Evolutionary conservation across 345 rosid species (phyloP).

Genomic region (Brassica incana): DNA sequence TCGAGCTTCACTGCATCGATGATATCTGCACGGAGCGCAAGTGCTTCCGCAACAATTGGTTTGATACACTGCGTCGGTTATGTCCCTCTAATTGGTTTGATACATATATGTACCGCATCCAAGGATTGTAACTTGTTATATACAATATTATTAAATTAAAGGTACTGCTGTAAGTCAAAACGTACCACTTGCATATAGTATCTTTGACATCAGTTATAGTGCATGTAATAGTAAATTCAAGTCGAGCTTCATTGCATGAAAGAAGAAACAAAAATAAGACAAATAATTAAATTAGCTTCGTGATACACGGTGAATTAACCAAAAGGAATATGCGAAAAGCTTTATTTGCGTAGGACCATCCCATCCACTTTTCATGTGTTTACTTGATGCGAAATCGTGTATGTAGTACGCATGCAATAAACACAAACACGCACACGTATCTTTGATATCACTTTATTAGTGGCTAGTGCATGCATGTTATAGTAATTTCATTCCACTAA

Average conservation of each 20-base stretch:
- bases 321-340: slow-evolving; percentile 11
- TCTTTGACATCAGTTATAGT: slow-evolving; percentile 20
- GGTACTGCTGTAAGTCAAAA: slow-evolving; percentile 27
- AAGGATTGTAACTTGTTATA: slow-evolving; percentile 12
- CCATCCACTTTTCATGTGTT: slow-evolving; percentile 18
- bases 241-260: not conserved
- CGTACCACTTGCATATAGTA: slow-evolving; percentile 9
- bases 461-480: slow-evolving; percentile 8
- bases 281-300: not conserved
- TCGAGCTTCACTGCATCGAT: too few relatives aligned
- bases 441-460: not conserved
- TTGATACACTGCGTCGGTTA: too few relatives aligned
- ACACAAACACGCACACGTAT: not conserved
- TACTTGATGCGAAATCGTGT: slow-evolving; percentile 13
- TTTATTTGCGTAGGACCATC: slow-evolving; percentile 22
- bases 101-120: slow-evolving; percentile 7
- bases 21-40: too few relatives aligned
- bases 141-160: not conserved
- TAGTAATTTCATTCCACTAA: not conserved
- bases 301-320: not conserved
- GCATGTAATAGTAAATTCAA: slow-evolving; percentile 7
- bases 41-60: too few relatives aligned
- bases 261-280: not conserved
- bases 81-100: slow-evolving; percentile 22
- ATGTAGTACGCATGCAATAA: not conserved